Base-by-base conservation (phyloP, 306 rosid genomes). In the Malus fusca region DNA sequence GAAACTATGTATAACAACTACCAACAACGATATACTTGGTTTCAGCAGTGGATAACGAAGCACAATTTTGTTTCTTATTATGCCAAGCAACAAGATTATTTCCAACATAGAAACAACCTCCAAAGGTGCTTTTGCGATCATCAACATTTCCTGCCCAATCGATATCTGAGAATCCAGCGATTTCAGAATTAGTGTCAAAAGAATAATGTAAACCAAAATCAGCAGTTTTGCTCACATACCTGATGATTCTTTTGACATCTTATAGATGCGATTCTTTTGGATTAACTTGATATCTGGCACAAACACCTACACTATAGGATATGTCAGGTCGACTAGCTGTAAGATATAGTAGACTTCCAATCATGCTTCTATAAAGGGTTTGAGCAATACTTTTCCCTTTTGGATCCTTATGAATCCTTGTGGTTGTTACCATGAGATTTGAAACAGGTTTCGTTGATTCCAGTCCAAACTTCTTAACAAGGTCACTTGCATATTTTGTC, bases 401-500 rank as follows among this genome's bases (percentile, higher is more conserved):
- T 3, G 11, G 22, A 53, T 19, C 59, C 22, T 55, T 53, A 3
- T 21, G 22, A 19, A 53, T 3, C 8, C 19, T 53, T 18, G n/a
- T 21, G 10, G 4, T 19, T 7, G 11, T 53, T 18, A 4, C 22
- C 30, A 52, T 71, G 5, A 9, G 28, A 18, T 30, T 52, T 0
- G 4, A 5, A 11, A 3, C 0, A 4, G 11, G 1, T 4, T 71
- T 28, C 4, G 11, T 0, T 0, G 4, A 4, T 0, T 30, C 13
- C 1, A 71, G 0, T 0, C 42, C 11, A 30, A 25, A 52, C 0
- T 51, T 71, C 1, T 4, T 26, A 1, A 30, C 19, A 0, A 71
- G 30, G 0, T 30, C 44, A 6, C 12, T 71, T 0, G 28, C 19
- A 28, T 71, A 71, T n/a, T 71, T 53, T 5, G 21, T 3, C 6